Evolutionary conservation across 2,329 filamentous ascomycete species (phyloP), one percentile per base, ranked within the genome.

Genomic region (Monosporascus sp.): DNA sequence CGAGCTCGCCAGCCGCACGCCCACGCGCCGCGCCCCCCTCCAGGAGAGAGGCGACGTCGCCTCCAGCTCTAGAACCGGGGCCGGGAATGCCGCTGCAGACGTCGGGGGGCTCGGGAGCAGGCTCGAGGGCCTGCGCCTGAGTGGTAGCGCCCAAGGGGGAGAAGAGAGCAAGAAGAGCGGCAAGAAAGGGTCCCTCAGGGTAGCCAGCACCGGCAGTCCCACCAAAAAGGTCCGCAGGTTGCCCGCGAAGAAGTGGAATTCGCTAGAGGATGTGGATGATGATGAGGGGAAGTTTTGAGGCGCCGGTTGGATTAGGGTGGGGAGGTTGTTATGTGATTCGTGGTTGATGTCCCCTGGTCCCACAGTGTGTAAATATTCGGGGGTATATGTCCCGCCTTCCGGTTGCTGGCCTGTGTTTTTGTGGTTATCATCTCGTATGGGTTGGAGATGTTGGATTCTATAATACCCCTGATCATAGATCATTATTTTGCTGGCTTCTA

Each of bases 1-100:
- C 37, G 87, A 91, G 69, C 65, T 90, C 6, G 74, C 75, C 0
- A 76, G 75, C 15, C 78, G 82, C 51, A 90, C 84, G 51, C 87
- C 87, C 0, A 82, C 76, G 3, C 87, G 83, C 70, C 73, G 81
- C 37, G 69, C 72, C 51, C 81, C 81, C 0, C 73, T 84, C 1
- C 73, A 73, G 50, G 81, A 84, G 65, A 70, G 81, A 5, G 78
- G 79, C 22, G 79, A 81, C 57, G 41, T 64, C 51, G n/a, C 50
- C 5, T 65, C 61, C 50, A 58, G 57, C 24, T 57, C 55, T 28
- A 55, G 52, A 31, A 22, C 54, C 22, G 57, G 63, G 41, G 52
- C 53, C 11, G 65, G 68, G 28, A 61, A 47, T 31, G 5, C n/a
- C 20, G 38, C 41, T n/a, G 44, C 51, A 17, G 75, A 49, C 51